Conservation (phyloP, 164 flowering plant species). For the Amborella trichopoda region DNA sequence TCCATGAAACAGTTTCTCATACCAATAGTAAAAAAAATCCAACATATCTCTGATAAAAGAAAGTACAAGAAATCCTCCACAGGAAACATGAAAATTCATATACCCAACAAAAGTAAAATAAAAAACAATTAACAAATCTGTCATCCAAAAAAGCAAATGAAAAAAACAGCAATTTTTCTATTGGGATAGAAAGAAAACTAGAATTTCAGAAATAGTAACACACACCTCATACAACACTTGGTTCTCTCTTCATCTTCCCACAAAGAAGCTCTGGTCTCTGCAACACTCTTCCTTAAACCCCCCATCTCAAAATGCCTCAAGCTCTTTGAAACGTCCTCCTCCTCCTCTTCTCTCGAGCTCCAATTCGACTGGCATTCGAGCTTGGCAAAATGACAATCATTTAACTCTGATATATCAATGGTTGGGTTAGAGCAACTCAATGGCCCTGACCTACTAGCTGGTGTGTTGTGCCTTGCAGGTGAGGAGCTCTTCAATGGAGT, state of each 20-base stretch:
- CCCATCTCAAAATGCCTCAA: conserved; percentile 54
- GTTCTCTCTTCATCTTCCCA: conserved; percentile 75
- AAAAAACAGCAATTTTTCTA: no score
- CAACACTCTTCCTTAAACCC: conserved; percentile 19
- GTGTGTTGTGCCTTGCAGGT: conserved; percentile 88
- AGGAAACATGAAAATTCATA: no score
- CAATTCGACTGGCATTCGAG: conserved; percentile 61
- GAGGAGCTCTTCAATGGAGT: conserved; percentile 61
- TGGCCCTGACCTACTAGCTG: conserved; percentile 65
- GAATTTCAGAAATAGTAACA: neutral
- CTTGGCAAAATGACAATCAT: conserved; percentile 66
- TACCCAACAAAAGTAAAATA: no score
- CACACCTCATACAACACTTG: conserved; percentile 57
- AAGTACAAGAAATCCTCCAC: no score
- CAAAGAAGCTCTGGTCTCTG: conserved; percentile 34
- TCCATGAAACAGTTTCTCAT: no score
- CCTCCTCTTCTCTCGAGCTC: conserved; percentile 93
- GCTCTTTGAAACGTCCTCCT: conserved; percentile 75
- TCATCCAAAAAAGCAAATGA: no score
- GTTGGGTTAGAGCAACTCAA: conserved; percentile 11
- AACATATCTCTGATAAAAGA: no score
- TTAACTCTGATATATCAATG: conserved; percentile 43
- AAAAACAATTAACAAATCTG: no score
- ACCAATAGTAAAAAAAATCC: no score
- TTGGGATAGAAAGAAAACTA: no score